Conservation (phyloP, 495 filamentous ascomycete species). For the Daldinia loculata region DNA sequence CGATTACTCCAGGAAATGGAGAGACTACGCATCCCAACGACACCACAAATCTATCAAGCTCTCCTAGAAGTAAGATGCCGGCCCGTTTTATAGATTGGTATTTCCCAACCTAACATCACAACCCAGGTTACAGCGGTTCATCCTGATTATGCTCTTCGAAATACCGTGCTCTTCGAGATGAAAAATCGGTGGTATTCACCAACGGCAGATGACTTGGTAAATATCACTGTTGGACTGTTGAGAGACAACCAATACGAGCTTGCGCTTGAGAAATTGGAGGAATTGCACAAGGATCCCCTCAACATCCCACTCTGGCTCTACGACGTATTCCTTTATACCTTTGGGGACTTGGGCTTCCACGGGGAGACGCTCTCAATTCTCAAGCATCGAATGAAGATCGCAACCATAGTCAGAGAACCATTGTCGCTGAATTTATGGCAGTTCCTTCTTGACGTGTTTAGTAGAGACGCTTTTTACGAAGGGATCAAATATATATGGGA, state of each 20-base stretch:
- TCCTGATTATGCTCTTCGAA: constrained; percentile 81
- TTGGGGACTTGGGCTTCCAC: constrained; percentile 74
- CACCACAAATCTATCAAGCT: constrained; percentile 73
- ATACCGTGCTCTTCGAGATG: constrained; percentile 74
- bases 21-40: constrained; percentile 63
- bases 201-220: constrained; percentile 68
- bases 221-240: constrained; percentile 76
- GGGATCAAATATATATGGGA: constrained; percentile 65
- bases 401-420: constrained; percentile 54
- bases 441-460: constrained; percentile 75
- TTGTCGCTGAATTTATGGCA: constrained; percentile 64
- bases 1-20: constrained; percentile 76
- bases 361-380: constrained; percentile 77
- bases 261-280: constrained; percentile 75
- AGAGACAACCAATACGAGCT: constrained; percentile 83
- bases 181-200: constrained; percentile 74
- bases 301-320: constrained; percentile 73
- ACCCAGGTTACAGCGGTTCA: constrained; percentile 77
- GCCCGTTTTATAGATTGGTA: not conserved
- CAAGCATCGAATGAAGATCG: constrained; percentile 57
- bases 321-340: constrained; percentile 74
- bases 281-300: constrained; percentile 67
- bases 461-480: constrained; percentile 51
- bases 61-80: constrained; percentile 68
- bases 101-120: constrained; percentile 17